Evolutionary conservation across 1,284 basidiomycete species (phyloP), one percentile per base, ranked within the genome.

Genomic region (Erythrobasidium hasegawianum): DNA sequence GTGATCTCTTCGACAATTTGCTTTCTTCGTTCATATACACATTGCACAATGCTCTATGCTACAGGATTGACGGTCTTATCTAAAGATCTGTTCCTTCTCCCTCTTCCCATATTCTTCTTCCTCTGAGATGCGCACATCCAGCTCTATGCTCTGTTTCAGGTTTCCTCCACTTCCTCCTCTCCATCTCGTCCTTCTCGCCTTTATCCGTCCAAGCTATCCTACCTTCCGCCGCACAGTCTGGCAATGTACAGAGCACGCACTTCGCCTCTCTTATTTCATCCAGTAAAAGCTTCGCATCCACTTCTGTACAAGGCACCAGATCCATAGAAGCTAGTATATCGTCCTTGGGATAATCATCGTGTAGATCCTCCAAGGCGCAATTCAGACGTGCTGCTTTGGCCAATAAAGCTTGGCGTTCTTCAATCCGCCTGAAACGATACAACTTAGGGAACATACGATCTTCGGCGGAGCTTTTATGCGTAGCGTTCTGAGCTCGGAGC

Each of bases 371-470:
- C n/a, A 65, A 22, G 3, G 62, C 53, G 24, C 45, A 40, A 16
- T 47, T 41, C 22, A 33, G n/a, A 5, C 29, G 14, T n/a, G 27
- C 45, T n/a, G 62, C 62, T 11, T 22, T 2, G 24, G 22, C 29
- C 11, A 58, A 5, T 8, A 50, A 18, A 7, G 49, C 62, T 39
- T 58, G 22, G 4, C 62, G 33, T 24, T 65, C 62, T 27, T 39
- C 43, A 38, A 56, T 43, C 20, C 55, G 57, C 3, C 62, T 24
- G 62, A 65, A 65, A n/a, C 62, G 62, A 43, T 55, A 47, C 2
- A 65, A 55, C 24, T 50, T 41, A 3, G 62, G 62, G 33, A 65
- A 58, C n/a, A 58, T 53, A 16, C 62, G 62, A 43, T 65, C 62
- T 45, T 65, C 62, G 13, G 45, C 39, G 11, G 62, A n/a, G n/a